Conservation (phyloP, 257 asterid genomes). For the Leptodermis oblonga region DNA sequence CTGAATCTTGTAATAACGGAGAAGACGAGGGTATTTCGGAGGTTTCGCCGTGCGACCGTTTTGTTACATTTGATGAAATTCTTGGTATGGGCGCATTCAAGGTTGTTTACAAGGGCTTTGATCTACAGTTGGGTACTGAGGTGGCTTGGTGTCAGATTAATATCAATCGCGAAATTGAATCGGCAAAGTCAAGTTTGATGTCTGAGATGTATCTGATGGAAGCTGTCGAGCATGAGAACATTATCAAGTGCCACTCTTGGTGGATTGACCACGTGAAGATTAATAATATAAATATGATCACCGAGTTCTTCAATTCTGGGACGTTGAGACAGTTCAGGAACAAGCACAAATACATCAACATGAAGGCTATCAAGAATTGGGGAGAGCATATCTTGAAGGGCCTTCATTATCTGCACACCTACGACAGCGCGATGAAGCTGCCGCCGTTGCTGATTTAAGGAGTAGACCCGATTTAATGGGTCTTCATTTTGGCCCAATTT, state of each 20-base stretch:
- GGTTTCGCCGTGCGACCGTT: conserved; percentile 29
- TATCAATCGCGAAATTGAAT: conserved; percentile 5
- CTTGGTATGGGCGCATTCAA: conserved; percentile 54
- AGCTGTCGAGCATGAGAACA: conserved; percentile 28
- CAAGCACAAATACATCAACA: conserved; percentile 21
- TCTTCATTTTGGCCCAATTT: no score
- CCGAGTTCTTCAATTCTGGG: conserved; percentile 33
- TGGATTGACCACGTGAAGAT: conserved; percentile 35
- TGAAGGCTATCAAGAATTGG: conserved; percentile 31
- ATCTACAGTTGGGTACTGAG: conserved; percentile 11
- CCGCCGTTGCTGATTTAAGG: no score
- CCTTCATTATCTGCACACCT: conserved; percentile 23
- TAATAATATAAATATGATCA: conserved; percentile 28
- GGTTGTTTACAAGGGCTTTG: conserved; percentile 46
- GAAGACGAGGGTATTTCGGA: background rate
- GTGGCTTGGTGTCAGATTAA: conserved; percentile 38
- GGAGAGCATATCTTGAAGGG: conserved; percentile 25
- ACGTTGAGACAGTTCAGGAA: conserved; percentile 25
- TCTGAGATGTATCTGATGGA: conserved; percentile 30
- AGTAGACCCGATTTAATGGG: no score
- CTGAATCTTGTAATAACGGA: background rate
- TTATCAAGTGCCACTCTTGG: conserved; percentile 31
- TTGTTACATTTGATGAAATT: conserved; percentile 20
- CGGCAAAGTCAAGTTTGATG: background rate
- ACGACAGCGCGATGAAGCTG: no score